Base-by-base conservation (phyloP, 805 yeast species). In the Myxozyma sirexii region DNA sequence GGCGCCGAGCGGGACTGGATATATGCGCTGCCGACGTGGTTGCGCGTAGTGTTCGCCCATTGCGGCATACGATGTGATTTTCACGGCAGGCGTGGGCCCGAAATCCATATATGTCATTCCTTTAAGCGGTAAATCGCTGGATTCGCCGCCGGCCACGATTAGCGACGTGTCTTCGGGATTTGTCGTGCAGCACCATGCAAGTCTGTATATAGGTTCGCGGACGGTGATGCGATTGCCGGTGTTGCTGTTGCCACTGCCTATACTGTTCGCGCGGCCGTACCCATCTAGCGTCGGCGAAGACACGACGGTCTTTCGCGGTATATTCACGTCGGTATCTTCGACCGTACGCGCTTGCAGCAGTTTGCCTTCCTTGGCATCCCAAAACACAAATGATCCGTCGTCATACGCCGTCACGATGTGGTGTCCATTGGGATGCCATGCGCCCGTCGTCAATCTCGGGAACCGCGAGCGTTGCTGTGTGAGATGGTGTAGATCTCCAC, bases 401-500 rank as follows among this genome's bases (percentile, higher is more conserved):
- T 77, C 84, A 72, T 93, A 96, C 1, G 84, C 80, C 0, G 97
- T 86, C 21, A 88, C 80, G 2, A 90, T 75, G 70, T 92, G 96
- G 46, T 91, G 80, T 0, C 98, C 97, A 70, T 90, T 90, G 1
- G 99, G 99, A 72, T 93, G 97, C 83, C 89, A 94, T 35, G 83
- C 77, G 0, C 96, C 85, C 51, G 84, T 75, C 1, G 75, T 59
- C 0, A 79, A 67, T 23, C 69, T 71, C 1, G 85, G 85, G n/a
- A 60, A 67, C 52, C 85, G 59, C 31, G 55, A 48, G 8, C 60
- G 62, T 27, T 56, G 47, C 15, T 59, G 57, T 21, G 58, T 70
- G 0, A 68, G 43, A 1, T 72, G 68, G 21, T 68, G 66, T 2
- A 72, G 62, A 46, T 83, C 86, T 15, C 89, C 91, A 5, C 96